Evolutionary conservation across 352 stramenopile species (phyloP), one percentile per base, ranked within the genome.

Genomic region (Elongisporangium prolatum): DNA sequence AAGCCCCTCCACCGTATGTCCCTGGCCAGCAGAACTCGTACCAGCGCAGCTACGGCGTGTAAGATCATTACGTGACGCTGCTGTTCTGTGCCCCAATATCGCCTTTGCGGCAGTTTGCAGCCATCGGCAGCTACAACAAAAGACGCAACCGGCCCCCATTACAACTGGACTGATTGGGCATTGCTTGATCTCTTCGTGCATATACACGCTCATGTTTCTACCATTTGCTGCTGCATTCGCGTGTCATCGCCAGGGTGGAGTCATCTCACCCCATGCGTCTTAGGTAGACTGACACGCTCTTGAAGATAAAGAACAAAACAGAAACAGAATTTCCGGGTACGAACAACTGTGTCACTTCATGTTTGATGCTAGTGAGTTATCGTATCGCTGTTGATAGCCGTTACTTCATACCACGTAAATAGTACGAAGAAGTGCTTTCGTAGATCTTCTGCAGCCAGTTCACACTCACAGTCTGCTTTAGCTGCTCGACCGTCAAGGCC

Each of bases 1-100:
- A 87, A 52, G 79, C 84, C 40, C 86, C 86, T 16, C 77, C 86
- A 53, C 86, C 86, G 38, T 95, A 93, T 67, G 86, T 95, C 44
- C 86, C 86, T 40, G 86, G 86, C n/a, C 86, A 95, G 72, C 84
- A 92, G 67, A 93, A 92, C 72, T 93, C 84, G 69, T 95, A 95
- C 71, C 86, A 95, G 71, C 83, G 84, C 55, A 91, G 82, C 71
- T 95, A 92, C 61, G 82, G 86, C 57, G 84, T 88, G 28, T 95
- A 89, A 75, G 61, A 4, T 10, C 28, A 17, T 38, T 38, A 13
- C 28, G 13, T 17, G 14, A 17, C 34, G 5, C 11, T 44, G 34
- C 34, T 44, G 34, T 44, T 7, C 34, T 17, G 34, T 1, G 34
- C 34, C 34, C 1, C 34, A 44, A 44, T 17, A 3, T 44, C 34